A percentile compares a stretch with the other conserved stretches of the same genome.
phyloP scores from a whole-genome alignment of 2,329 filamentous ascomycete species.

The Ceratocystis huliohia region DNA sequence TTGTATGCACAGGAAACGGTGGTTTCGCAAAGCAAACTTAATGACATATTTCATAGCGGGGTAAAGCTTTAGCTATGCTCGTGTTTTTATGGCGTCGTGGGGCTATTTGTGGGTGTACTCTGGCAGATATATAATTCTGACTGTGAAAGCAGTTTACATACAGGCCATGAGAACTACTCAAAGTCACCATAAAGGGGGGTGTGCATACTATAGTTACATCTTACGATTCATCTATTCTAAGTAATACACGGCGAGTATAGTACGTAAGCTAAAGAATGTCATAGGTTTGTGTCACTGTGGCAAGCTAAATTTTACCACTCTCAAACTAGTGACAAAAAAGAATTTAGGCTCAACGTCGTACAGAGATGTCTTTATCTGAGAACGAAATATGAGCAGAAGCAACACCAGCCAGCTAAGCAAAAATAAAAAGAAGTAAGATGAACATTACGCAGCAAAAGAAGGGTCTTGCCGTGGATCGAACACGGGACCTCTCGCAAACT shows the following conservation, averaged over 20 bases:
- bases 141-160: background rate
- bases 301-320: too few species aligned
- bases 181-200: too few species aligned
- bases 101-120: background rate
- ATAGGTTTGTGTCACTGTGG: too few species aligned
- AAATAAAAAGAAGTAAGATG: background rate
- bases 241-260: too few species aligned
- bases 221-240: too few species aligned
- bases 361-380: too few species aligned
- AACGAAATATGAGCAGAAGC: too few species aligned
- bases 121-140: background rate
- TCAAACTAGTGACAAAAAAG: background rate
- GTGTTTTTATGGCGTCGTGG: background rate
- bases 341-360: background rate
- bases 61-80: slow-evolving; percentile 13
- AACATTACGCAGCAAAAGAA: background rate
- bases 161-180: too few species aligned
- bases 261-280: too few species aligned
- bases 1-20: background rate
- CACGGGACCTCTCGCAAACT: slow-evolving; percentile 24
- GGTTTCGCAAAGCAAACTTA: background rate
- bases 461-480: slow-evolving; percentile 24
- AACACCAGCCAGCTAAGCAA: background rate
- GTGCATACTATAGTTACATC: too few species aligned
- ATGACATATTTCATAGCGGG: slow-evolving; percentile 7